Conservation (phyloP, 2,329 filamentous ascomycete genomes). For the Ophiostoma fasciatum region DNA sequence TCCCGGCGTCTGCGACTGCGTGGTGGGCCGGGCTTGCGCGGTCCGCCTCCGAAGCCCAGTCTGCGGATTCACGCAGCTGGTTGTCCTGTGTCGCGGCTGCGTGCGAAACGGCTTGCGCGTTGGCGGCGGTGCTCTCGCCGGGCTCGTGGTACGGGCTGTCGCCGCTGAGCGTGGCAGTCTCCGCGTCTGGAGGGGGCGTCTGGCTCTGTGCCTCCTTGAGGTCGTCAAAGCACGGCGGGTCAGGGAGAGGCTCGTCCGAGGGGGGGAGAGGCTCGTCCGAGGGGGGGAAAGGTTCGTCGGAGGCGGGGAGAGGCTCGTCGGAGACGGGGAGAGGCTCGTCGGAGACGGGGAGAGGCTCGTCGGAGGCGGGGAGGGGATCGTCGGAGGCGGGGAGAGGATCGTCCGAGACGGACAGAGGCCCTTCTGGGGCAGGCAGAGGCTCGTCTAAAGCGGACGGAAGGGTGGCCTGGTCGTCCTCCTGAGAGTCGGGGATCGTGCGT, state of each 20-base stretch:
- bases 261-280: background rate
- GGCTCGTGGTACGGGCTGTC: conserved; percentile 1
- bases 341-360: background rate
- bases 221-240: no score
- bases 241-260: no score
- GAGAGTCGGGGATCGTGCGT: conserved; percentile 9
- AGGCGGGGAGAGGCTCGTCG: background rate
- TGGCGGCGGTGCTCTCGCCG: background rate
- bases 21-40: no score
- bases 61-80: conserved; percentile 2
- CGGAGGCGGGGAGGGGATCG: background rate
- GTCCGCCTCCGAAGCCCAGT: conserved; percentile 4
- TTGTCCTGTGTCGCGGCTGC: background rate
- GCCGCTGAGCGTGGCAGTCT: background rate
- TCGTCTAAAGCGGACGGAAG: background rate
- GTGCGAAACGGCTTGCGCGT: background rate
- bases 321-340: background rate
- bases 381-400: no score
- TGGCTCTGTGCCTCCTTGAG: background rate
- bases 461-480: background rate
- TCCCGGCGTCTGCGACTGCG: no score
- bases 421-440: no score
- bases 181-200: background rate
- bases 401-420: no score
- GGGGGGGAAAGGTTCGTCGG: background rate